These are phyloP conservation scores for Aspergillus indologenus DNA, from an alignment of 495 filamentous ascomycete species.

Conservation along the genomic window DNA sequence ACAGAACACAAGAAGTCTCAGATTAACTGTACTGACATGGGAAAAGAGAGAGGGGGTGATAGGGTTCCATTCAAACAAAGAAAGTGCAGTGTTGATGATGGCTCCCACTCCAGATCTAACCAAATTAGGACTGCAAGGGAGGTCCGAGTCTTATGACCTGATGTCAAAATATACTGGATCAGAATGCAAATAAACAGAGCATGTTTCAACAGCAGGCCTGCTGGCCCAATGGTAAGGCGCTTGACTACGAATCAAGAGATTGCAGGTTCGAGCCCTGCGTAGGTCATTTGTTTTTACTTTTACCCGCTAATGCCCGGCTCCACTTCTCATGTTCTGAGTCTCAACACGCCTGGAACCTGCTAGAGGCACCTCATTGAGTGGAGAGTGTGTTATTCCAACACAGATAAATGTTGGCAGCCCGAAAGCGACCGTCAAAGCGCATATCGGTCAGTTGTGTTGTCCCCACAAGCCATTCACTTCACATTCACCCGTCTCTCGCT, in stretches of 20 bases:
- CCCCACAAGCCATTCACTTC: background rate
- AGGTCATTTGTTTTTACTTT: conserved; percentile 28
- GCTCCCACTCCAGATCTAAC: background rate
- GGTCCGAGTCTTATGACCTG: background rate
- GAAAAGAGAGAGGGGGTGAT: no score
- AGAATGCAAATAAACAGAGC: no score
- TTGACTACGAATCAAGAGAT: conserved; percentile 72
- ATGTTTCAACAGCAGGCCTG: conserved; percentile 23
- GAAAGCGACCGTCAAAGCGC: no score
- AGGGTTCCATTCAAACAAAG: no score
- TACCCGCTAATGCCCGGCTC: background rate
- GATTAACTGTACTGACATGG: no score
- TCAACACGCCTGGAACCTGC: no score
- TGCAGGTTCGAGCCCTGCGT: conserved; percentile 48
- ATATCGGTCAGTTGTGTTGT: no score
- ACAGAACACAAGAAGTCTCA: no score
- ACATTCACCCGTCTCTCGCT: background rate
- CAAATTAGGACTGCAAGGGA: background rate
- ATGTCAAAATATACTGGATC: background rate
- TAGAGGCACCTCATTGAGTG: no score
- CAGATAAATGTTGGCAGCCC: no score
- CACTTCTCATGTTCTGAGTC: background rate
- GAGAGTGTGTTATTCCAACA: no score
- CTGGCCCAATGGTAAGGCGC: conserved; percentile 70
- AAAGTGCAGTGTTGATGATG: no score